Evolutionary conservation across 768 basidiomycete genomes (phyloP).

Genomic region (Hypholoma sublateritium): DNA sequence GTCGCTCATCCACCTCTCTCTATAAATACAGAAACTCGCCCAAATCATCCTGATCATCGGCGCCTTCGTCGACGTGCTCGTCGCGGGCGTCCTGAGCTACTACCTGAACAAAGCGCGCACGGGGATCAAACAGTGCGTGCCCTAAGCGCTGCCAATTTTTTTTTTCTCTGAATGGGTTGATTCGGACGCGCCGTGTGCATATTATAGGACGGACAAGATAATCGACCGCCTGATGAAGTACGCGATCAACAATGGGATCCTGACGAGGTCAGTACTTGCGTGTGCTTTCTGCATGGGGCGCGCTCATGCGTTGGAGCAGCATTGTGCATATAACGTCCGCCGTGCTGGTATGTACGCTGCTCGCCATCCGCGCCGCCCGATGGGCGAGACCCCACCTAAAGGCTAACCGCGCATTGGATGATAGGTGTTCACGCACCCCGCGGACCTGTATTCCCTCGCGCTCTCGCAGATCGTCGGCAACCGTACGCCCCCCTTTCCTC

Average conservation of each 20-base stretch:
- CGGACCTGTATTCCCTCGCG: neutral
- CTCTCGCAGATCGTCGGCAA: slow-evolving; percentile 4
- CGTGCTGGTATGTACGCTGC: slow-evolving; percentile 1
- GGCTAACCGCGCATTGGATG: no score
- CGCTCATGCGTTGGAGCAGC: neutral
- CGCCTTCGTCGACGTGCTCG: slow-evolving; percentile 1
- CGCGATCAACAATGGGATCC: slow-evolving; percentile 10
- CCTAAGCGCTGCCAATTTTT: neutral
- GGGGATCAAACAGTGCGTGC: slow-evolving; percentile 8
- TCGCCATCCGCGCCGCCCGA: neutral
- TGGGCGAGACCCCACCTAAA: no score
- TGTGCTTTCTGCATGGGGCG: neutral
- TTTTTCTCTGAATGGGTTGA: neutral
- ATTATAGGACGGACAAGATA: slow-evolving; percentile 9
- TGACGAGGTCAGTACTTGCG: slow-evolving; percentile 6
- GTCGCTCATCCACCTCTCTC: neutral
- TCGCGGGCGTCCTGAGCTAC: slow-evolving; percentile 4
- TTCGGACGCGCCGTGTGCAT: neutral
- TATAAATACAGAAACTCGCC: neutral
- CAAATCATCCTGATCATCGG: neutral
- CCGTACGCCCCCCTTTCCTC: slow-evolving; percentile 1
- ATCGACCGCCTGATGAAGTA: slow-evolving; percentile 10
- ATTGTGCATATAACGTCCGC: slow-evolving; percentile 5
- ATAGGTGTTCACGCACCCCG: slow-evolving; percentile 1
- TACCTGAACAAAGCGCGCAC: slow-evolving; percentile 6